Evolutionary conservation across 2,329 filamentous ascomycete genomes (phyloP).

Genomic region (Colletotrichum paranaense): DNA sequence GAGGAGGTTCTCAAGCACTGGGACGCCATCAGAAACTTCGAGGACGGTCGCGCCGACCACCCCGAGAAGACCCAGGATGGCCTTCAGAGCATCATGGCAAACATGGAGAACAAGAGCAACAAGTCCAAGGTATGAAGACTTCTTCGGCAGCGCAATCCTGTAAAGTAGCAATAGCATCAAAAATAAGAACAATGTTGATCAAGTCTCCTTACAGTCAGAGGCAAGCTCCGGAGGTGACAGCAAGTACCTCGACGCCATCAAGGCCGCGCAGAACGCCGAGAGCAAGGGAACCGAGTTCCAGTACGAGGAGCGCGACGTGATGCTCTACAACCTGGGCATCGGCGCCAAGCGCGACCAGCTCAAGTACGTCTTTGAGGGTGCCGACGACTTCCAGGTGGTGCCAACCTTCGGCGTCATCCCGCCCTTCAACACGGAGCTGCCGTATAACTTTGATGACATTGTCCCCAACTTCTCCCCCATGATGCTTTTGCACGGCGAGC

Average conservation of each 20-base stretch:
- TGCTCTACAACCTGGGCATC: slow-evolving; percentile 95
- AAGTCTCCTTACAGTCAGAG: slow-evolving; percentile 34
- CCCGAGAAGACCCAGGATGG: slow-evolving; percentile 83
- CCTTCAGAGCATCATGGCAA: slow-evolving; percentile 80
- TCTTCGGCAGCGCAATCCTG: slow-evolving; percentile 18
- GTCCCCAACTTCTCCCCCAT: slow-evolving; percentile 97
- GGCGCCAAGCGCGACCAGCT: slow-evolving; percentile 93
- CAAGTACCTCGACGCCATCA: slow-evolving; percentile 80
- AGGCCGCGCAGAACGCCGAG: slow-evolving; percentile 78
- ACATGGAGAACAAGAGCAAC: slow-evolving; percentile 82
- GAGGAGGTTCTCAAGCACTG: slow-evolving; percentile 84
- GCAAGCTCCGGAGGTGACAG: slow-evolving; percentile 35
- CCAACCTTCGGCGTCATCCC: slow-evolving; percentile 97
- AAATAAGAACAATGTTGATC: slow-evolving; percentile 33
- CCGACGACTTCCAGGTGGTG: slow-evolving; percentile 91
- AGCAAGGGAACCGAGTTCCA: slow-evolving; percentile 79
- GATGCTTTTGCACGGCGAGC: slow-evolving; percentile 99
- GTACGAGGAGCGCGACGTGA: slow-evolving; percentile 88
- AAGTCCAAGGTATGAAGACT: slow-evolving; percentile 63
- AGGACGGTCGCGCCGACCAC: slow-evolving; percentile 87
- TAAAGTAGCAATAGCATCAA: slow-evolving; percentile 39
- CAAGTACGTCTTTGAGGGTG: slow-evolving; percentile 88
- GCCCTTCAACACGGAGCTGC: slow-evolving; percentile 85
- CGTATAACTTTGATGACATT: slow-evolving; percentile 83
- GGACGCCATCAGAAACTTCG: slow-evolving; percentile 86